phyloP scores from a whole-genome alignment of 202 grass and related monocot species.

The Bolboschoenoplectus hybrid region DNA sequence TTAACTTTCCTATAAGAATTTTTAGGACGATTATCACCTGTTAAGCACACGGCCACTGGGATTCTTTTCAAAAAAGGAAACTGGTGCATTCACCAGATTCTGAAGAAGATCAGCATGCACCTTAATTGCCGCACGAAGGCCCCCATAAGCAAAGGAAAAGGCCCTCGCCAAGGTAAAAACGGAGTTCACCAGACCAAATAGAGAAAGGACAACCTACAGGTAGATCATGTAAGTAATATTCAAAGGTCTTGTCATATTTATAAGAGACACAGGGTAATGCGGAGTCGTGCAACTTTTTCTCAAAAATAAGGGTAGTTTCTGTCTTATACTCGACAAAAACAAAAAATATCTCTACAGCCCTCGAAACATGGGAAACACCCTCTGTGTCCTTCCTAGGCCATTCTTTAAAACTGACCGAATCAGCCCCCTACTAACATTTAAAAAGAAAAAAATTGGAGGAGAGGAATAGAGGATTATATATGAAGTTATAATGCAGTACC shows the following conservation, averaged over 20 bases:
- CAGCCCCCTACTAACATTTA: neutral
- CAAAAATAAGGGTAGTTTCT: neutral
- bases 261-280: neutral
- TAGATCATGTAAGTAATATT: conserved; percentile 27
- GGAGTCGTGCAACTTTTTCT: neutral
- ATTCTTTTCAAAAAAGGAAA: conserved; percentile 91
- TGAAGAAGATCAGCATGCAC: conserved; percentile 77
- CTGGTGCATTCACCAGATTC: conserved; percentile 71
- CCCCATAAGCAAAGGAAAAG: conserved; percentile 91
- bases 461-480: neutral
- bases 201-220: conserved; percentile 72
- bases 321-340: neutral
- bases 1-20: neutral
- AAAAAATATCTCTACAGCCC: conserved; percentile 10
- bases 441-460: neutral
- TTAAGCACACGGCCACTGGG: conserved; percentile 89
- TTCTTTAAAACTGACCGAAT: conserved; percentile 6
- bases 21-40: conserved; percentile 49
- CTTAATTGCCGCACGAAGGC: conserved; percentile 76
- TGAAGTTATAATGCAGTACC: neutral
- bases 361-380: neutral
- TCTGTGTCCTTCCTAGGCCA: neutral
- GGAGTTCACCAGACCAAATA: conserved; percentile 86
- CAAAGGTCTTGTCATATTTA: neutral
- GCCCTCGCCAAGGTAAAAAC: conserved; percentile 85